Evolutionary conservation across 2,329 filamentous ascomycete genomes (phyloP), one percentile per base, ranked within the genome.

Genomic region (Stagonosporopsis vannaccii): DNA sequence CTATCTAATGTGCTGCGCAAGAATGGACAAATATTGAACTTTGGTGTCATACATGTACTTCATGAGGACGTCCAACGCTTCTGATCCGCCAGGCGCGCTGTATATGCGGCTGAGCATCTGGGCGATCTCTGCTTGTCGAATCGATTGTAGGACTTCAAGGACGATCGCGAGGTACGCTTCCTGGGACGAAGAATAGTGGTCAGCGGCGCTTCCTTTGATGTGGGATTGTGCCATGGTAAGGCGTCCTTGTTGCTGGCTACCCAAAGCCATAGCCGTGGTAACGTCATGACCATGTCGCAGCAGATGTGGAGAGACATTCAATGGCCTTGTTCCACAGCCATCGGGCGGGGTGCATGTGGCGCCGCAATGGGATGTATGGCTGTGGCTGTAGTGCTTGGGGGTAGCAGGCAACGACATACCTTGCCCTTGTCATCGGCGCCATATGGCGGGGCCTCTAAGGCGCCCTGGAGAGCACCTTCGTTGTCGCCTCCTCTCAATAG

Each of bases 51-150:
- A 97, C 87, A 97, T 82, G 79, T 97, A 99, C 82, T 99, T 99
- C 91, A 97, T 97, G 76, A 99, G 81, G 47, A 94, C 92, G 77
- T 99, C 95, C 65, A 96, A 81, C 59, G 90, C 84, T 78, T 98
- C 95, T 59, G 86, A 87, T 25, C 95, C 95, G 59, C 90, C 90
- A 46, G 90, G 86, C 11, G 88, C 87, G 57, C 81, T 82, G 79
- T 95, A 92, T 71, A 98, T 90, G 55, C 88, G 86, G 78, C 89
- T 87, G 65, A 99, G 82, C 70, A 98, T 87, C 13, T 91, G 90
- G 62, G 88, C 92, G 91, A 98, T 98, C 68, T 99, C 95, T 68
- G 90, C 90, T 72, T 95, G 92, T 76, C 96, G 93, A 79, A 98
- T 98, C 19, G 92, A 95, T 78, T 97, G 93, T 63, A 99, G 82